Base-by-base conservation (phyloP, 2,329 filamentous ascomycete species). In the Trematosphaeria pertusa region DNA sequence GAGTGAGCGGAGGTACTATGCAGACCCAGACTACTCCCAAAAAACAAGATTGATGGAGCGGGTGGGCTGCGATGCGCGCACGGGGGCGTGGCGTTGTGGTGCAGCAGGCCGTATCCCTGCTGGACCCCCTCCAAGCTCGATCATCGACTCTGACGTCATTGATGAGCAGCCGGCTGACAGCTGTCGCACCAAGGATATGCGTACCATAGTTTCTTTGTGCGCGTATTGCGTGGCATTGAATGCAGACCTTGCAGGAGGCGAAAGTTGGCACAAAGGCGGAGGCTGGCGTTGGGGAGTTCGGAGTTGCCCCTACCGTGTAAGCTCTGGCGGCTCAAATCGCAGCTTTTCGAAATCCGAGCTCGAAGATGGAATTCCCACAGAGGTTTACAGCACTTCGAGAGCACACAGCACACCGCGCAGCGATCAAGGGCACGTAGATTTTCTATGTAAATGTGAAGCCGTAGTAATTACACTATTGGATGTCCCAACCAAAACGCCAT, bases 41-140 rank as follows among this genome's bases (percentile, higher is more conserved):
- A 67, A 71, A 71, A 67, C 67, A 71, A 67, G 69, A 71, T 71
- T 71, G 56, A 63, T 49, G 57, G 47, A 59, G 37, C 31, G 31
- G 37, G 10, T 4, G 30, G 21, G 20, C 14, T 28, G 14, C 21
- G 32, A n/a, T 11, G 46, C 32, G 35, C 37, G 42, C 31, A 31
- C 15, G 33, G 37, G 28, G 34, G 44, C 44, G 35, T 38, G 26
- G 42, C 24, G 8, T 28, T n/a, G n/a, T n/a, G n/a, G n/a, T n/a
- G 38, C 48, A 40, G 36, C 31, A 37, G 39, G 18, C 24, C 10
- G 30, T 18, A 52, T 47, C 48, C 40, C 37, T 37, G 34, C 35
- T 20, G 37, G 26, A n/a, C n/a, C 34, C 36, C 34, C 34, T 36
- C 37, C 20, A 37, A 37, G n/a, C 32, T 36, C 10, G 42, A 48